Conservation (phyloP, 2,329 filamentous ascomycete species). For the Exophiala viscosa region DNA sequence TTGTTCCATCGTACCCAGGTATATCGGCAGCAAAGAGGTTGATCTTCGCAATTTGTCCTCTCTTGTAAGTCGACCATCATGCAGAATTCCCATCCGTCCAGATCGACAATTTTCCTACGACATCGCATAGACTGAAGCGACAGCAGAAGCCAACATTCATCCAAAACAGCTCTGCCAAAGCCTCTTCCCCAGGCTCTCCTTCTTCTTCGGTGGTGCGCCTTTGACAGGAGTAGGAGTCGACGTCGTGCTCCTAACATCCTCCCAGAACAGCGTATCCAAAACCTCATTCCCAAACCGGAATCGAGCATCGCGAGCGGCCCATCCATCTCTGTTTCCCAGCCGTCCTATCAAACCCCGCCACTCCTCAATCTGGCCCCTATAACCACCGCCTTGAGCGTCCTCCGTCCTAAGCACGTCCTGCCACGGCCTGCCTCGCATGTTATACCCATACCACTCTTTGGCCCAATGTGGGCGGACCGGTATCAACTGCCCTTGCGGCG, state of each 20-base stretch:
- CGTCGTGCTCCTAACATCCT: conserved; percentile 29
- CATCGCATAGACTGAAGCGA: neutral
- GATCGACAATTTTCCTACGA: too few relatives aligned
- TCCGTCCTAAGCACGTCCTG: conserved; percentile 15
- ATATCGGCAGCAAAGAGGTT: neutral
- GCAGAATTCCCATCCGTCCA: too few relatives aligned
- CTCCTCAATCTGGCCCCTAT: conserved; percentile 15
- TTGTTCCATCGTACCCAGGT: neutral
- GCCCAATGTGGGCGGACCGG: conserved; percentile 24
- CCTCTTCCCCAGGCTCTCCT: conserved; percentile 4
- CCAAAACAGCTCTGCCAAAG: conserved; percentile 13
- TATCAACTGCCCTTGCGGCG: conserved; percentile 5
- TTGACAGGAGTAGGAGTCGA: conserved; percentile 22
- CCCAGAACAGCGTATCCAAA: conserved; percentile 30
- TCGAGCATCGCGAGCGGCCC: conserved; percentile 14
- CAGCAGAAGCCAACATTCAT: neutral
- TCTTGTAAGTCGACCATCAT: too few relatives aligned
- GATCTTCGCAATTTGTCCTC: too few relatives aligned
- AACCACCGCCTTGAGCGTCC: conserved; percentile 11
- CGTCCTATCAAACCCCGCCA: conserved; percentile 11
- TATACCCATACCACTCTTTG: conserved; percentile 24
- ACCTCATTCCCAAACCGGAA: conserved; percentile 22
- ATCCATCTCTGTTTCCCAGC: conserved; percentile 11
- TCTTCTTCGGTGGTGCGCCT: neutral
- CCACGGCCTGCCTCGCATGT: conserved; percentile 11